Evolutionary conservation across 75 land plant genomes (phyloP).

Genomic region (Selaginella tamariscina): DNA sequence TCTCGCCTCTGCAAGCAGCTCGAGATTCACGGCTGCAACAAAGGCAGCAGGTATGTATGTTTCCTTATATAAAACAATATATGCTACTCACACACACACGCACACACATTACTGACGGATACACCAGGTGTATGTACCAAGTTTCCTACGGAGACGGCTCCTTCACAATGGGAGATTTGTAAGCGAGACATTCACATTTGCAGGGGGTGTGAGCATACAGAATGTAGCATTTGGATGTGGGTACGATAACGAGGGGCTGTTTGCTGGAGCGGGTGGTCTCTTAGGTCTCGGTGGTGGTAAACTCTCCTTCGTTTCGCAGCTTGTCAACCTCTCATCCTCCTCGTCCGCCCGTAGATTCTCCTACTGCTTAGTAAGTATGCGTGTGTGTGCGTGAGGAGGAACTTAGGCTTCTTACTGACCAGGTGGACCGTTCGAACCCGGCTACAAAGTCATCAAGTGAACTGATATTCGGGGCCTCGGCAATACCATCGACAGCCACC

Average conservation of each 20-base stretch:
- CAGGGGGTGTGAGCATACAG: constrained; percentile 4
- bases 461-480: constrained; percentile 1
- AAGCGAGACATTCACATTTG: constrained; percentile 46
- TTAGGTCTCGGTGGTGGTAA: background rate
- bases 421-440: background rate
- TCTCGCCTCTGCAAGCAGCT: background rate
- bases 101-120: too few species aligned
- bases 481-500: background rate
- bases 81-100: too few species aligned
- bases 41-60: too few species aligned
- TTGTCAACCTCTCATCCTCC: background rate
- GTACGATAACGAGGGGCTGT: background rate
- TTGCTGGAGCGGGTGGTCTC: constrained; percentile 12
- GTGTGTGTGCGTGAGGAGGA: too few species aligned
- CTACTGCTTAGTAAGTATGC: too few species aligned
- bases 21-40: constrained; percentile 9
- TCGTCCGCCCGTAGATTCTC: background rate
- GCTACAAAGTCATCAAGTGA: background rate
- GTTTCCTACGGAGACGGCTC: constrained; percentile 44
- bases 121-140: background rate
- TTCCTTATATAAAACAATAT: too few species aligned
- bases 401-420: too few species aligned
- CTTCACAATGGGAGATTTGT: constrained; percentile 46
- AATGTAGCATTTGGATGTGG: constrained; percentile 12
- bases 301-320: background rate